Conservation (phyloP, 495 filamentous ascomycete genomes). For the Sabuloglossum arenarium region DNA sequence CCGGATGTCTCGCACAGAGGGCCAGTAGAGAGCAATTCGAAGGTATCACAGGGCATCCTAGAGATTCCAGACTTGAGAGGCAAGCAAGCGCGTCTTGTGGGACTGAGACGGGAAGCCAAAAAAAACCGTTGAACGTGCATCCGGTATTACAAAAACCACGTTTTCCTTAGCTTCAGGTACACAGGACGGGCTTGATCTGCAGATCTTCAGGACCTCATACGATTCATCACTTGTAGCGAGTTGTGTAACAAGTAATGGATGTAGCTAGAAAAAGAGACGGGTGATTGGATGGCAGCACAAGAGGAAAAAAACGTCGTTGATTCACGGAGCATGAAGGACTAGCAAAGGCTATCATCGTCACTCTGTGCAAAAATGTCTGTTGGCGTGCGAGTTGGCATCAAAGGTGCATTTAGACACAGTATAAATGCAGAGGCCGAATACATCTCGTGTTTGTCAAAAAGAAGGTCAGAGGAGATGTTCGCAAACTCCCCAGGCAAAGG, state of each 20-base stretch:
- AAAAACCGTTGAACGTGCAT: not conserved
- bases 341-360: too few species aligned
- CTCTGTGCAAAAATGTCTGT: too few species aligned
- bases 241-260: not conserved
- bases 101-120: not conserved
- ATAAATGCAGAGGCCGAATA: too few species aligned
- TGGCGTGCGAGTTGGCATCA: too few species aligned
- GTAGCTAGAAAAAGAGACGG: not conserved
- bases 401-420: too few species aligned
- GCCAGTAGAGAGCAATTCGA: not conserved
- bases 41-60: not conserved
- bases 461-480: too few species aligned
- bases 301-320: not conserved
- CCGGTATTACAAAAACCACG: not conserved
- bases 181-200: not conserved
- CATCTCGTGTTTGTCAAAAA: too few species aligned
- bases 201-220: not conserved
- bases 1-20: not conserved
- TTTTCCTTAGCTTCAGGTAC: constrained; percentile 2
- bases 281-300: not conserved
- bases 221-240: not conserved
- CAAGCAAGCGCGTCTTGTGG: not conserved
- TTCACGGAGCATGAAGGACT: not conserved
- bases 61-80: not conserved
- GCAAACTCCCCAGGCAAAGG: too few species aligned